phyloP scores from a whole-genome alignment of 2,329 filamentous ascomycete species.

The Ascochyta lentis region DNA sequence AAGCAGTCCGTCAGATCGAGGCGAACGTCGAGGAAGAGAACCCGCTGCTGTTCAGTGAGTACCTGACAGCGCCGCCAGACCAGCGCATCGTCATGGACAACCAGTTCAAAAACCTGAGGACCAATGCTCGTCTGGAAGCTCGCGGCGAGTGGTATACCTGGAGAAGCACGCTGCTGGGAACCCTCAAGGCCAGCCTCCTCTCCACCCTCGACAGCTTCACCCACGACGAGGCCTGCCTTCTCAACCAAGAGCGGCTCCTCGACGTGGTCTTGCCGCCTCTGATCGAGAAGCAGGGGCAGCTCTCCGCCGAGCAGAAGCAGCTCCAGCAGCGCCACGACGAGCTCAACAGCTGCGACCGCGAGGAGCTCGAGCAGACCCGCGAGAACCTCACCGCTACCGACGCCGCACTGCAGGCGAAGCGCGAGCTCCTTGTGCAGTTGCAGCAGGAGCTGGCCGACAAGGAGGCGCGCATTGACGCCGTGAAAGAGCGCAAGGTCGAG shows the following conservation, averaged over 20 bases:
- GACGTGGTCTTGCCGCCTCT: slow-evolving; percentile 71
- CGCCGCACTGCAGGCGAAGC: slow-evolving; percentile 73
- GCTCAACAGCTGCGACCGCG: slow-evolving; percentile 79
- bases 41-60: slow-evolving; percentile 88
- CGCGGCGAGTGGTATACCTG: slow-evolving; percentile 99
- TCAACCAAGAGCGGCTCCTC: slow-evolving; percentile 72
- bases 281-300: slow-evolving; percentile 63
- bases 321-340: slow-evolving; percentile 76
- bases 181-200: slow-evolving; percentile 80
- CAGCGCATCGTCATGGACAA: slow-evolving; percentile 90
- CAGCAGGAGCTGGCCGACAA: slow-evolving; percentile 71
- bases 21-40: slow-evolving; percentile 88
- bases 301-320: slow-evolving; percentile 69
- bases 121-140: slow-evolving; percentile 84
- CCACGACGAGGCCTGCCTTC: slow-evolving; percentile 71
- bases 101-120: slow-evolving; percentile 97
- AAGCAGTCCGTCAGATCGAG: slow-evolving; percentile 90
- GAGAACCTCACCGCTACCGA: slow-evolving; percentile 70
- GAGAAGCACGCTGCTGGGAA: slow-evolving; percentile 86
- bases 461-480: slow-evolving; percentile 67
- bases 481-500: slow-evolving; percentile 71
- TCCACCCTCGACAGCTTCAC: slow-evolving; percentile 79
- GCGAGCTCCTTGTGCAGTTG: slow-evolving; percentile 69
- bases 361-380: slow-evolving; percentile 77
- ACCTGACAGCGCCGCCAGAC: slow-evolving; percentile 82